These are phyloP conservation scores for Kuraishia hungarica DNA, from an alignment of 805 yeast genomes.

Conservation along the genomic window DNA sequence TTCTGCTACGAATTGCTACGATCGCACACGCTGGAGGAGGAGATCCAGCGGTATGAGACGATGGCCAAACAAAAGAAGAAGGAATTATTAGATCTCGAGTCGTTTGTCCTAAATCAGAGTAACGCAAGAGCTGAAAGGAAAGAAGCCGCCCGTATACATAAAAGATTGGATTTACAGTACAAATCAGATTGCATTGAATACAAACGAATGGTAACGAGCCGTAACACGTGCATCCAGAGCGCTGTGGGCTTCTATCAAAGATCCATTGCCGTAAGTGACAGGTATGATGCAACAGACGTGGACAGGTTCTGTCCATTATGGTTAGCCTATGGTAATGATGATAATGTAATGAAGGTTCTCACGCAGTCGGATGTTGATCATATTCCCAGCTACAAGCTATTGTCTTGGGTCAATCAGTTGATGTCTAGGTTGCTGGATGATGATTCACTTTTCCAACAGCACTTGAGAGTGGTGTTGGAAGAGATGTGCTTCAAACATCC, in stretches of 20 bases:
- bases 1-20: constrained; percentile 65
- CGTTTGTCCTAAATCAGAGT: constrained; percentile 29
- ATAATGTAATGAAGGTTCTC: constrained; percentile 9
- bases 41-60: constrained; percentile 30
- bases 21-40: constrained; percentile 32
- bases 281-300: constrained; percentile 41
- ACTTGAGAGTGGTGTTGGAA: constrained; percentile 38
- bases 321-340: constrained; percentile 49
- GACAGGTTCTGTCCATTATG: constrained; percentile 81
- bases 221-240: constrained; percentile 34
- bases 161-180: constrained; percentile 38
- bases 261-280: constrained; percentile 36
- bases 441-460: constrained; percentile 39
- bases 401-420: constrained; percentile 80
- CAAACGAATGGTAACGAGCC: constrained; percentile 23
- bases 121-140: constrained; percentile 37
- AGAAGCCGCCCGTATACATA: constrained; percentile 43
- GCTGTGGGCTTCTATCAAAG: constrained; percentile 54
- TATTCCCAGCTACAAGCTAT: constrained; percentile 53
- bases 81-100: constrained; percentile 43
- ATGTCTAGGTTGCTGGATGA: constrained; percentile 58
- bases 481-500: constrained; percentile 54
- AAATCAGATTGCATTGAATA: constrained; percentile 41
- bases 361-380: constrained; percentile 27
- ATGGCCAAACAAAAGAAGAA: constrained; percentile 31